These are phyloP conservation scores for Xylariomycetidae sp. DNA, from an alignment of 2,329 filamentous ascomycete species.

Conservation along the genomic window DNA sequence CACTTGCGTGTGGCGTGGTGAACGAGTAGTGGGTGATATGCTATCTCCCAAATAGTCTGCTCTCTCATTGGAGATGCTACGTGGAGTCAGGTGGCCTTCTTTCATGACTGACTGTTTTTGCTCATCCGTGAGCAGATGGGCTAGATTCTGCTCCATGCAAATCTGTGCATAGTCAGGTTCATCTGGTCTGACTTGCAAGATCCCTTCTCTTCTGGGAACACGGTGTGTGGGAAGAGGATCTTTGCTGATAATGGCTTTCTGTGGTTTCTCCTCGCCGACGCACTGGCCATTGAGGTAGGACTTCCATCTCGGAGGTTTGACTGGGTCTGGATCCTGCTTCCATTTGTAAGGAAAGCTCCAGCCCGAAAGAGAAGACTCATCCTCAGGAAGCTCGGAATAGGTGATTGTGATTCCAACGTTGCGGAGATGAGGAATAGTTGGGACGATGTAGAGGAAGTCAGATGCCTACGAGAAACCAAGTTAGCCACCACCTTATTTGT, in stretches of 20 bases:
- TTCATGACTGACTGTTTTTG: slow-evolving; percentile 41
- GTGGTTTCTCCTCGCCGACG: slow-evolving; percentile 47
- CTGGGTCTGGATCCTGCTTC: slow-evolving; percentile 53
- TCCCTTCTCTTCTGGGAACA: slow-evolving; percentile 48
- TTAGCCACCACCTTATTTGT: no score
- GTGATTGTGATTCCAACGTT: slow-evolving; percentile 51
- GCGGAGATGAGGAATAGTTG: slow-evolving; percentile 54
- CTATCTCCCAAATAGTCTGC: slow-evolving; percentile 16
- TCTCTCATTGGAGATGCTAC: slow-evolving; percentile 31
- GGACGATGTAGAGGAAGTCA: slow-evolving; percentile 56
- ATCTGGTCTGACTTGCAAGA: slow-evolving; percentile 47
- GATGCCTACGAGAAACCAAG: slow-evolving; percentile 49
- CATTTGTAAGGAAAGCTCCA: slow-evolving; percentile 48
- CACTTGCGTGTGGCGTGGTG: slow-evolving; percentile 15
- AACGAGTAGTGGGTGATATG: slow-evolving; percentile 18
- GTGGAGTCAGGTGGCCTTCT: slow-evolving; percentile 43
- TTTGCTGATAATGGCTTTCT: slow-evolving; percentile 42
- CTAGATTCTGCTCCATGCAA: slow-evolving; percentile 53
- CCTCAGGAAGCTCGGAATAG: slow-evolving; percentile 55
- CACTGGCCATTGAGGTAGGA: slow-evolving; percentile 55
- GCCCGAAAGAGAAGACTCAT: slow-evolving; percentile 38
- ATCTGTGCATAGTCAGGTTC: slow-evolving; percentile 54
- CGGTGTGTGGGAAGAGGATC: slow-evolving; percentile 51
- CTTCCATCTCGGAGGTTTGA: slow-evolving; percentile 49
- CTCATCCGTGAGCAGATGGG: slow-evolving; percentile 45